Evolutionary conservation across 164 flowering plant species (phyloP).

Genomic region (Nelumbo lutea): DNA sequence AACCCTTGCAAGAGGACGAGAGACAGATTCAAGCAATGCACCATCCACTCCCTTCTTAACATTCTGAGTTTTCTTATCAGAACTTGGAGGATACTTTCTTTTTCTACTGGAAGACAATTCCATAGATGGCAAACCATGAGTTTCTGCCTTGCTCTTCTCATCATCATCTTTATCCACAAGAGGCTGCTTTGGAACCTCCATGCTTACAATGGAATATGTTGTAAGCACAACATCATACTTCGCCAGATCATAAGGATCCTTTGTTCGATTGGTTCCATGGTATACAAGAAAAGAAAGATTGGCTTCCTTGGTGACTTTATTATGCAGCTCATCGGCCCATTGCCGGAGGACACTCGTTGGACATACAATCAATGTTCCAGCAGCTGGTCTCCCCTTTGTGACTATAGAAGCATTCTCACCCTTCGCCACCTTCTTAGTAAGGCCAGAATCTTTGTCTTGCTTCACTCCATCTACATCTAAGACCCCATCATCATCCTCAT

Average conservation of each 20-base stretch:
- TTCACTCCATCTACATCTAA: constrained; percentile 20
- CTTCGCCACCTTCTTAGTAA: constrained; percentile 9
- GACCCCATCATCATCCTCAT: constrained; percentile 55
- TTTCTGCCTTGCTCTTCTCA: constrained; percentile 28
- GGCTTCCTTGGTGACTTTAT: constrained; percentile 68
- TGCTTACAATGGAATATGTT: constrained; percentile 90
- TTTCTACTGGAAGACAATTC: constrained; percentile 41
- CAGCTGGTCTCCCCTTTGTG: constrained; percentile 72
- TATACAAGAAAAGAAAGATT: constrained; percentile 72
- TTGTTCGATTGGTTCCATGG: constrained; percentile 80
- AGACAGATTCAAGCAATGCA: constrained; percentile 43
- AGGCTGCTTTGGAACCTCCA: constrained; percentile 91
- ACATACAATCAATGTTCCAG: constrained; percentile 90
- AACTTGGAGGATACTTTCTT: constrained; percentile 52
- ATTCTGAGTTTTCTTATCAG: constrained; percentile 37
- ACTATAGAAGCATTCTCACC: constrained; percentile 17
- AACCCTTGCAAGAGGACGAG: constrained; percentile 81
- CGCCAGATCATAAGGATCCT: constrained; percentile 71
- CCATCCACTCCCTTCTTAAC: constrained; percentile 40
- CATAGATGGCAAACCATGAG: constrained; percentile 13
- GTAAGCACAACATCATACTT: constrained; percentile 92
- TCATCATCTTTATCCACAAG: constrained; percentile 60
- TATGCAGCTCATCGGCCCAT: constrained; percentile 84
- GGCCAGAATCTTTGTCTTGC: constrained; percentile 17
- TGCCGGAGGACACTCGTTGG: constrained; percentile 96